Conservation (phyloP, 768 basidiomycete species). For the Megacollybia marginata region DNA sequence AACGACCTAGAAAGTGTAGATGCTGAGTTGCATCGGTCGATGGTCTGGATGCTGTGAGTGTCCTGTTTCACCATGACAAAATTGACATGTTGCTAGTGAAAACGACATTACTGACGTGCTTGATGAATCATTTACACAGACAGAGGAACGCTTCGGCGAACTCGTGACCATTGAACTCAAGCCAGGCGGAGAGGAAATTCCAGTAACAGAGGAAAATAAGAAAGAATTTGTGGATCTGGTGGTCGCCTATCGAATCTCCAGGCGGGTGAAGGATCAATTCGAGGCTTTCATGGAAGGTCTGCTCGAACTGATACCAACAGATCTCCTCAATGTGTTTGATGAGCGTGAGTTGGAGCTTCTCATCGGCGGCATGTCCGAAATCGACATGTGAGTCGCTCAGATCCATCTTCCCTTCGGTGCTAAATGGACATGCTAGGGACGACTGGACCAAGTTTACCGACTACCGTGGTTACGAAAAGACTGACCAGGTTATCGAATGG, state of each 20-base stretch:
- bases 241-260: constrained; percentile 77
- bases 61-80: neutral
- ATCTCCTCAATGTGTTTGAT: constrained; percentile 84
- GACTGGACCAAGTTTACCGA: constrained; percentile 95
- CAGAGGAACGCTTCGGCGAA: constrained; percentile 74
- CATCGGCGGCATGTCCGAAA: constrained; percentile 91
- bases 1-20: constrained; percentile 66
- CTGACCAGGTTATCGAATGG: constrained; percentile 87
- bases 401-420: neutral
- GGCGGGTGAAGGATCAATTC: constrained; percentile 78
- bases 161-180: constrained; percentile 59
- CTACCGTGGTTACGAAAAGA: constrained; percentile 82
- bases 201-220: constrained; percentile 72
- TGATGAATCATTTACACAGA: constrained; percentile 65
- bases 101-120: constrained; percentile 72
- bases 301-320: constrained; percentile 75
- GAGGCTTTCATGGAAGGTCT: constrained; percentile 82
- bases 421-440: constrained; percentile 36
- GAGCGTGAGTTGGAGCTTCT: constrained; percentile 84
- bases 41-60: constrained; percentile 71
- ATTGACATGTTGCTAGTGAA: constrained; percentile 33
- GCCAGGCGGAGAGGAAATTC: constrained; percentile 48
- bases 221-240: constrained; percentile 71
- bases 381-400: constrained; percentile 57
- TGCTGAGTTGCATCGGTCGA: constrained; percentile 58